Conservation (phyloP, 2,329 filamentous ascomycete species). For the Penicillium freii region DNA sequence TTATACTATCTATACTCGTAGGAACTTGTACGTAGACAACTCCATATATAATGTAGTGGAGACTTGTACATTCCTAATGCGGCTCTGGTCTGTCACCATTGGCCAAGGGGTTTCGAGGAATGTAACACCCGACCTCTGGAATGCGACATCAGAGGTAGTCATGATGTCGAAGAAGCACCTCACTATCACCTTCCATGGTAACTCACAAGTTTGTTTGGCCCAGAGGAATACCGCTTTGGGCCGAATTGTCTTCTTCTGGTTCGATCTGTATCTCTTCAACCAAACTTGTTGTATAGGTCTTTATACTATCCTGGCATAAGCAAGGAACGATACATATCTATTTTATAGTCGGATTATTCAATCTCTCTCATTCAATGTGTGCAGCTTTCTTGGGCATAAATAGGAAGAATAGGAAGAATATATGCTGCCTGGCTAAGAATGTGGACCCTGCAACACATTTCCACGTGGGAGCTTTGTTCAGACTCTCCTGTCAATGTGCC, state of each 20-base stretch:
- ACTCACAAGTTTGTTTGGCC: background rate
- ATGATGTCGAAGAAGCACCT: slow-evolving; percentile 4
- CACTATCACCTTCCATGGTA: background rate
- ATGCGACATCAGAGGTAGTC: slow-evolving; percentile 9
- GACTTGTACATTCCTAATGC: slow-evolving; percentile 5
- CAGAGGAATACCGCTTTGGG: background rate
- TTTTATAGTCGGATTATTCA: background rate
- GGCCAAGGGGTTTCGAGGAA: slow-evolving; percentile 12
- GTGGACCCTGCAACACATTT: background rate
- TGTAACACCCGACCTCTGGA: slow-evolving; percentile 15
- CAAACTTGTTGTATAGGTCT: background rate
- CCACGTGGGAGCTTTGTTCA: slow-evolving; percentile 3
- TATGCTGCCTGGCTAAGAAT: background rate
- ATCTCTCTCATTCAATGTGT: background rate
- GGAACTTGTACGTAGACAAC: background rate
- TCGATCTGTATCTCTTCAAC: background rate
- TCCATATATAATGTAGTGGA: background rate
- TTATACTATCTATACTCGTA: background rate
- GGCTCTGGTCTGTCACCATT: slow-evolving; percentile 2
- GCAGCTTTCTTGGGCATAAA: background rate
- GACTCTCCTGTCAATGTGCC: background rate
- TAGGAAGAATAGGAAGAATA: background rate
- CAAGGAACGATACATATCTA: background rate
- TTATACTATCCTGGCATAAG: background rate
- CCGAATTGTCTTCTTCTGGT: background rate